A percentile compares a stretch with the other conserved stretches of the same genome.
phyloP scores from a whole-genome alignment of 208 protist species.

The Naegleria fowleri region DNA sequence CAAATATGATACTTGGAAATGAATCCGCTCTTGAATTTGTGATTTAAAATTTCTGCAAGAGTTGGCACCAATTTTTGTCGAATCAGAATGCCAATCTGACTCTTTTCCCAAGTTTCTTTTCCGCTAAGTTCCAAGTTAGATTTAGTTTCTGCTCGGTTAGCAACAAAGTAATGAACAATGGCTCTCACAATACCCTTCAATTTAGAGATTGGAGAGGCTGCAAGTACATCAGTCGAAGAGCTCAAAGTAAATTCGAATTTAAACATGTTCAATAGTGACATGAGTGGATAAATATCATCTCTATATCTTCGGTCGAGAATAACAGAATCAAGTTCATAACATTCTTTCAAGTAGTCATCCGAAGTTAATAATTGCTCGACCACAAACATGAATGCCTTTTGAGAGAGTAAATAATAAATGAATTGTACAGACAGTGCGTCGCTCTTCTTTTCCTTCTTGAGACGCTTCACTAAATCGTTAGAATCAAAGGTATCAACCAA shows the following conservation, averaged over 20 bases:
- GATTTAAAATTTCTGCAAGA: background rate
- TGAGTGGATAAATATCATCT: background rate
- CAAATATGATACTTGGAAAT: background rate
- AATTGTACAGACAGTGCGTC: background rate
- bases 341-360: background rate
- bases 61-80: background rate
- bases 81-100: background rate
- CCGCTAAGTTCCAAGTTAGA: background rate
- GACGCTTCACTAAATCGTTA: background rate
- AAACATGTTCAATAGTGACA: conserved; percentile 13
- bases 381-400: background rate
- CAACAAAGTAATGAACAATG: background rate
- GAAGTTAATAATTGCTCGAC: background rate
- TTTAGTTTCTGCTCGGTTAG: background rate
- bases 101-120: background rate
- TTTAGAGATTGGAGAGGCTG: background rate
- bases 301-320: background rate
- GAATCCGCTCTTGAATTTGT: conserved; percentile 18
- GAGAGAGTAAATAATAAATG: background rate
- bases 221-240: background rate
- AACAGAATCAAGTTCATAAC: background rate
- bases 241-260: background rate
- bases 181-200: background rate
- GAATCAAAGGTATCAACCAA: background rate
- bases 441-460: background rate